Evolutionary conservation across 2,329 filamentous ascomycete genomes (phyloP), one percentile per base, ranked within the genome.

Genomic region (Fusarium anguioides): DNA sequence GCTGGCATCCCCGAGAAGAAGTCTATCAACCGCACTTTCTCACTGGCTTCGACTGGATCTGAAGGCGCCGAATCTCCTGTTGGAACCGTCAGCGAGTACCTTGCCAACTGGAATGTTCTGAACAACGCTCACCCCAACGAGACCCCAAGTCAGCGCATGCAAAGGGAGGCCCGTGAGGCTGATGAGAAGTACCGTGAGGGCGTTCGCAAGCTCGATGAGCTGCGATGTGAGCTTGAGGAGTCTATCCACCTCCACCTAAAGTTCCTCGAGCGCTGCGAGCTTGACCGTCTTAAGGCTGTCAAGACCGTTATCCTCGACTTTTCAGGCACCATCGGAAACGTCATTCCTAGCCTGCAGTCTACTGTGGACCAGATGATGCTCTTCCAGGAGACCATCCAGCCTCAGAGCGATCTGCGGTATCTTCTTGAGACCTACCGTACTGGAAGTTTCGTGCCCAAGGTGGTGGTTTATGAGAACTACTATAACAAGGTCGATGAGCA

Each of bases 311-410:
- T 99, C 64, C 87, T 99, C 40, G 96, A 99, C 80, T 98, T 99
- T 79, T 97, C 95, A 6, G 96, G 96, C 42, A 94, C 95, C 35
- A 92, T 99, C 78, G 95, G 95, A 84, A 99, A 99, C 75, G 95
- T 97, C 73, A 98, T 99, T 66, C 96, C 96, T 18, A 96, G 92
- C 75, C 82, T 99, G 64, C 96, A 98, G 80, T 95, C 95, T 60
- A 94, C 94, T 0, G 94, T 99, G 23, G 96, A 99, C 81, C 94
- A 96, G 76, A 97, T 99, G 94, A 94, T 99, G 89, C 86, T 99
- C 44, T 99, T 96, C 81, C 96, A 99, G 78, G 96, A 99, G 83
- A 98, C 96, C 1, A 92, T 99, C n/a, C 96, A 98, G 78, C 96
- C 96, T 8, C 78, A 89, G 45, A 92, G 93, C 36, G 96, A 99